A percentile compares a stretch with the other conserved stretches of the same genome.
Evolutionary conservation across 768 basidiomycete genomes (phyloP).

Genomic region (Fomitopsis serialis): DNA sequence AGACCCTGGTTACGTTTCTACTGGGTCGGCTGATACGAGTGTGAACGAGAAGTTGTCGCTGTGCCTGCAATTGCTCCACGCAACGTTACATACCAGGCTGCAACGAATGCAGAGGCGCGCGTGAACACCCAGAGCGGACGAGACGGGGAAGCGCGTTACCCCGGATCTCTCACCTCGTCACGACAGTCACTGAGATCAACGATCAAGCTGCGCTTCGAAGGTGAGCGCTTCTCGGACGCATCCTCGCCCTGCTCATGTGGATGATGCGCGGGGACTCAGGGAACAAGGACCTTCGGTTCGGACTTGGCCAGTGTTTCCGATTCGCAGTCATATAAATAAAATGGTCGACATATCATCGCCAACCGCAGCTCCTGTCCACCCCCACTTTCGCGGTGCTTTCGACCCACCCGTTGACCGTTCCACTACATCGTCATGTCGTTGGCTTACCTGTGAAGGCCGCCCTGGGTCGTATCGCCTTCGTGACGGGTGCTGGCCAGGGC

Average conservation of each 20-base stretch:
- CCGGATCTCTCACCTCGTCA: not conserved
- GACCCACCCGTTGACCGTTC: not conserved
- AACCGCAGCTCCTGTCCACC: not conserved
- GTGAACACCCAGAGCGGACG: no score
- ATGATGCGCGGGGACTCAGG: not conserved
- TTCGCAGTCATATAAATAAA: not conserved
- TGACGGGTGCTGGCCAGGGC: constrained; percentile 42
- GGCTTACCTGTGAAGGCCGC: constrained; percentile 22
- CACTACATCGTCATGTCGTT: not conserved
- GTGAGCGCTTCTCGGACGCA: not conserved
- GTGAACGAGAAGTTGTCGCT: no score
- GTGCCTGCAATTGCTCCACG: no score
- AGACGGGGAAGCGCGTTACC: not conserved
- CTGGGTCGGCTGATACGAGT: no score
- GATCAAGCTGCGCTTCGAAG: not conserved
- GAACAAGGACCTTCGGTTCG: no score
- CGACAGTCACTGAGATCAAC: not conserved
- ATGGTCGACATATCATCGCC: not conserved
- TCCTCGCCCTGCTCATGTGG: not conserved
- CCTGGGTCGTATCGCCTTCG: constrained; percentile 30
- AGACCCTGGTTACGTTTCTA: no score
- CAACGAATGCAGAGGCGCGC: no score
- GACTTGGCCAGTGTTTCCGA: no score
- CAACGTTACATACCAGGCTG: no score
- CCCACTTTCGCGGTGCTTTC: no score